A percentile compares a stretch with the other conserved stretches of the same genome.
These are phyloP conservation scores for Dryas octopetala DNA, from an alignment of 306 rosid species.

Conservation along the genomic window DNA sequence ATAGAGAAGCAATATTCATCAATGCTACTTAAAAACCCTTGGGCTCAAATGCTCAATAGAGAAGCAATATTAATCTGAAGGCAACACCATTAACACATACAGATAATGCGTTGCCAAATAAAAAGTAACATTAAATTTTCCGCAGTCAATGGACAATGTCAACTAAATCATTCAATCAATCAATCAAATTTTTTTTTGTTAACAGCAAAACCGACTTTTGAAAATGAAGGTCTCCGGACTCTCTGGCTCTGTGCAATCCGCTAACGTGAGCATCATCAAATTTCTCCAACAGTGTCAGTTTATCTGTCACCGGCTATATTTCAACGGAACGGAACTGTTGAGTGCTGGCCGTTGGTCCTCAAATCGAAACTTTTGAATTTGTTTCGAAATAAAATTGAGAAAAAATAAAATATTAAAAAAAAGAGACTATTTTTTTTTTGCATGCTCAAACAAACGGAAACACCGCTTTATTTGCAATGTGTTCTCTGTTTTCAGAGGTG, in stretches of 20 bases:
- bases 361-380: slow-evolving; percentile 3
- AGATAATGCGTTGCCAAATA: no score
- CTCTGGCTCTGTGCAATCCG: background rate
- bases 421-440: slow-evolving; percentile 15
- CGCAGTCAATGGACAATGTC: background rate
- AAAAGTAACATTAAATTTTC: slow-evolving; percentile 1
- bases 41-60: no score
- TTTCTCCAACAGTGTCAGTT: background rate
- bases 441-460: slow-evolving; percentile 63
- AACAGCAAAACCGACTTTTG: no score
- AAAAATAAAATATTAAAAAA: background rate
- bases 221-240: background rate
- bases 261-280: background rate
- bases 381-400: background rate
- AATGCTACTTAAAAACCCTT: no score
- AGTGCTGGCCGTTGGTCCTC: background rate
- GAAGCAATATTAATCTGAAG: no score
- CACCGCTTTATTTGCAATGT: slow-evolving; percentile 61
- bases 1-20: no score
- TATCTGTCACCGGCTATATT: background rate
- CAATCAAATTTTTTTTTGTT: no score
- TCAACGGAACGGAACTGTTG: slow-evolving; percentile 6
- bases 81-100: no score
- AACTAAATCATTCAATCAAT: background rate
- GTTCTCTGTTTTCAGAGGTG: slow-evolving; percentile 46